Evolutionary conservation across 2,329 filamentous ascomycete species (phyloP).

Genomic region (Knufia fluminis): DNA sequence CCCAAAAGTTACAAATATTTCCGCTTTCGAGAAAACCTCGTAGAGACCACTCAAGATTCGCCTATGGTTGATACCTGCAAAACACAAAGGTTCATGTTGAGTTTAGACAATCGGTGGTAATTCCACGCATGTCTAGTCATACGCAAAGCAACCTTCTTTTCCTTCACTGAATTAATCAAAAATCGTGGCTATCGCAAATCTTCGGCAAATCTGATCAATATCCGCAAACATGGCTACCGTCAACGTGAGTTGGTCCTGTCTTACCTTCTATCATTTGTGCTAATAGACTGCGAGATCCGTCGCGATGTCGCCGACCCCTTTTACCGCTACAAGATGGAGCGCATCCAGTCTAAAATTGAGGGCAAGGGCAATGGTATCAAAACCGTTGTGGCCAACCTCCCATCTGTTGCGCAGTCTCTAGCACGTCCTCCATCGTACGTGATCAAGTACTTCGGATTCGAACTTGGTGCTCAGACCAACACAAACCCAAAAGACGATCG

Average conservation of each 20-base stretch:
- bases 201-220: conserved; percentile 12
- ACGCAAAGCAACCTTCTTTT: conserved; percentile 37
- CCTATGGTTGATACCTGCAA: conserved; percentile 69
- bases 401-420: conserved; percentile 83
- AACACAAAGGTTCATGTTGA: conserved; percentile 22
- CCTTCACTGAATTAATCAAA: conserved; percentile 16
- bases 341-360: conserved; percentile 96
- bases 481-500: conserved; percentile 94
- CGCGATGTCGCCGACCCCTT: conserved; percentile 91
- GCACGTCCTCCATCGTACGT: conserved; percentile 87
- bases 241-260: conserved; percentile 68
- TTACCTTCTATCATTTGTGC: not conserved
- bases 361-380: conserved; percentile 99
- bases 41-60: conserved; percentile 70
- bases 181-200: conserved; percentile 8
- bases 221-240: conserved; percentile 82
- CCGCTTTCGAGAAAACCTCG: conserved; percentile 90
- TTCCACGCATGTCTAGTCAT: conserved; percentile 53
- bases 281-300: conserved; percentile 14
- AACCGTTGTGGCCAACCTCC: conserved; percentile 91
- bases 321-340: conserved; percentile 99
- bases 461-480: conserved; percentile 97
- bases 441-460: conserved; percentile 99
- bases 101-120: conserved; percentile 20
- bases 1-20: conserved; percentile 94